Evolutionary conservation across 2,329 filamentous ascomycete genomes (phyloP).

Genomic region (Colletotrichum tanaceti): DNA sequence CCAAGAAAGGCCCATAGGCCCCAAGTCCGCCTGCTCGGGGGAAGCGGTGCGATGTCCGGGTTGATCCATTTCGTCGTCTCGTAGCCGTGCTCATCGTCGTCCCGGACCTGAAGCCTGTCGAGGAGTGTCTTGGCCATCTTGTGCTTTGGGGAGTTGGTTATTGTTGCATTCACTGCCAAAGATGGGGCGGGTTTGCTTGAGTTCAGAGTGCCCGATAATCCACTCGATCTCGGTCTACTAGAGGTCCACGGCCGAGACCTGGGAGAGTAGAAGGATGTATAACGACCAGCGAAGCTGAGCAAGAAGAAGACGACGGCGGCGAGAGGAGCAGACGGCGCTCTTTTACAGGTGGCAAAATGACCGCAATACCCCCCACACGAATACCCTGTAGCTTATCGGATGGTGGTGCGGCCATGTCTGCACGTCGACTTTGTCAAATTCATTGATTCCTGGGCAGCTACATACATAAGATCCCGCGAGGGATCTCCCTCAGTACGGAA

Average conservation of each 20-base stretch:
- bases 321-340: slow-evolving; percentile 9
- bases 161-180: too few relatives aligned
- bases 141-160: neutral
- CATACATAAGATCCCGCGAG: neutral
- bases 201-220: neutral
- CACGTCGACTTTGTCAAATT: slow-evolving; percentile 35
- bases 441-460: slow-evolving; percentile 21
- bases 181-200: neutral
- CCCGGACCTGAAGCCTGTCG: slow-evolving; percentile 34
- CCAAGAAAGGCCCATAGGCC: slow-evolving; percentile 44
- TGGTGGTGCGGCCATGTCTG: slow-evolving; percentile 13
- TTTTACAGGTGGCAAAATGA: slow-evolving; percentile 29
- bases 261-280: neutral
- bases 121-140: slow-evolving; percentile 29
- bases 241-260: too few relatives aligned
- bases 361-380: slow-evolving; percentile 8
- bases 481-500: slow-evolving; percentile 18
- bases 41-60: slow-evolving; percentile 54
- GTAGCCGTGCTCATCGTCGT: slow-evolving; percentile 39
- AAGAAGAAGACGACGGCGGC: neutral
- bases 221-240: neutral
- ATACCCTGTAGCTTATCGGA: slow-evolving; percentile 35
- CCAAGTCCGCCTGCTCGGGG: slow-evolving; percentile 60
- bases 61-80: slow-evolving; percentile 63
- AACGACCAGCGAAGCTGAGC: neutral